Conservation (phyloP, 2,329 filamentous ascomycete species). For the Elsinoe perseae region DNA sequence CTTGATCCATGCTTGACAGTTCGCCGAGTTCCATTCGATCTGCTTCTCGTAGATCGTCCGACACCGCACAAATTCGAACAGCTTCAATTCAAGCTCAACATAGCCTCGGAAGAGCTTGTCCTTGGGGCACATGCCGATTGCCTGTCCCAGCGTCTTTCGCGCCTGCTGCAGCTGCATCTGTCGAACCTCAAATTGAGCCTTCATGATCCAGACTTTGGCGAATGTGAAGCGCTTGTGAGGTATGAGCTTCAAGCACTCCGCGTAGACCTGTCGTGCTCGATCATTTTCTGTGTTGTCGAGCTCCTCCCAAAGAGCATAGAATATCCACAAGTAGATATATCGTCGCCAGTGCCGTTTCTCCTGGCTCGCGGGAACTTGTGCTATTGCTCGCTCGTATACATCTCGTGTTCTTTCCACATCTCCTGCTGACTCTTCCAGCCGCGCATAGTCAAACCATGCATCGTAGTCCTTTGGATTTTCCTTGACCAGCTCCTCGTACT, state of each 20-base stretch:
- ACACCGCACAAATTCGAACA: slow-evolving; percentile 90
- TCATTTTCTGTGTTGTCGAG: slow-evolving; percentile 70
- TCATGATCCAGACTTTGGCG: slow-evolving; percentile 90
- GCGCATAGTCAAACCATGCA: slow-evolving; percentile 90
- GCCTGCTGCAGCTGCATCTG: slow-evolving; percentile 73
- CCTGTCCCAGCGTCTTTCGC: slow-evolving; percentile 79
- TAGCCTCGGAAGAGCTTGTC: slow-evolving; percentile 93
- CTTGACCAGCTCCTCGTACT: slow-evolving; percentile 90
- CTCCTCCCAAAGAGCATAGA: slow-evolving; percentile 95
- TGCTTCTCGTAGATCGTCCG: slow-evolving; percentile 90
- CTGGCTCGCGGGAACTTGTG: slow-evolving; percentile 86
- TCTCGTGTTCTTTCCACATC: slow-evolving; percentile 80
- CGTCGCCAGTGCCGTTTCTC: slow-evolving; percentile 96
- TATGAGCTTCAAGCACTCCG: slow-evolving; percentile 75
- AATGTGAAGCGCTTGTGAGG: slow-evolving; percentile 98
- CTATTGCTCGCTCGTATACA: slow-evolving; percentile 90
- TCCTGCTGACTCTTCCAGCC: slow-evolving; percentile 77
- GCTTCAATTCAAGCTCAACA: slow-evolving; percentile 81
- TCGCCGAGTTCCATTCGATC: slow-evolving; percentile 82
- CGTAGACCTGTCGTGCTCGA: slow-evolving; percentile 82
- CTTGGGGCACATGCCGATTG: slow-evolving; percentile 91
- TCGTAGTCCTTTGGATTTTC: slow-evolving; percentile 97
- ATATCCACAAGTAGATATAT: slow-evolving; percentile 97
- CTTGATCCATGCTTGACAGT: slow-evolving; percentile 91
- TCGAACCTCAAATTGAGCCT: slow-evolving; percentile 86